Percentiles rank a stretch among this genome's conserved stretches.
Conservation (phyloP, 2,329 filamentous ascomycete genomes). For the Chalaropsis ovoidea region DNA sequence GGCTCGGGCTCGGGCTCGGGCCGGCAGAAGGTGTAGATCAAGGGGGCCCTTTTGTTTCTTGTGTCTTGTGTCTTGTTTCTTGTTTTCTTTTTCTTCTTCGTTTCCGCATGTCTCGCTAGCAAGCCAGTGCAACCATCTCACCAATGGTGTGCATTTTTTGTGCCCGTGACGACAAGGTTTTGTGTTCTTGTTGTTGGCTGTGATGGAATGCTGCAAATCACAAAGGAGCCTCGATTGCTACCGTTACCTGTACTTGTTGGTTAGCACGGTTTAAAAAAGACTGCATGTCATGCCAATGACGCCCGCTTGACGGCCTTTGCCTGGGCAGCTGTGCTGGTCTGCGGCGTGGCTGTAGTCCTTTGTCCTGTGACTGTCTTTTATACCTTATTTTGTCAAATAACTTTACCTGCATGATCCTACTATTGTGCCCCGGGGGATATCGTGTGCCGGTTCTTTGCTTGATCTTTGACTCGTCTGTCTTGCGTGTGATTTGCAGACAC, state of each 20-base stretch:
- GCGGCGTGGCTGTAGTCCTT: background rate
- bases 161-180: background rate
- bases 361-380: background rate
- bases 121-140: background rate
- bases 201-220: constrained; percentile 1
- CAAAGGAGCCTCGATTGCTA: background rate
- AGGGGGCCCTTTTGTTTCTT: background rate
- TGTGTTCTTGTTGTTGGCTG: background rate
- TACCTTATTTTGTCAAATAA: background rate
- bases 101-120: background rate
- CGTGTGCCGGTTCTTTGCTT: background rate
- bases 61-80: background rate
- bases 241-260: background rate
- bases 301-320: background rate
- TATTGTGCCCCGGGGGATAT: background rate
- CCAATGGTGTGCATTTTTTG: background rate
- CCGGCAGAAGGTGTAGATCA: background rate
- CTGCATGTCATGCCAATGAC: background rate
- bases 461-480: too few relatives aligned
- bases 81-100: background rate
- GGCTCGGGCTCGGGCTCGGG: background rate
- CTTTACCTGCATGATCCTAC: background rate
- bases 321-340: background rate
- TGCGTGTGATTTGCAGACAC: background rate
- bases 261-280: background rate